Percentiles rank a stretch among this genome's conserved stretches.
These are phyloP conservation scores for Ogataea hybrid DNA, from an alignment of 1,139 yeast genomes.

Conservation along the genomic window DNA sequence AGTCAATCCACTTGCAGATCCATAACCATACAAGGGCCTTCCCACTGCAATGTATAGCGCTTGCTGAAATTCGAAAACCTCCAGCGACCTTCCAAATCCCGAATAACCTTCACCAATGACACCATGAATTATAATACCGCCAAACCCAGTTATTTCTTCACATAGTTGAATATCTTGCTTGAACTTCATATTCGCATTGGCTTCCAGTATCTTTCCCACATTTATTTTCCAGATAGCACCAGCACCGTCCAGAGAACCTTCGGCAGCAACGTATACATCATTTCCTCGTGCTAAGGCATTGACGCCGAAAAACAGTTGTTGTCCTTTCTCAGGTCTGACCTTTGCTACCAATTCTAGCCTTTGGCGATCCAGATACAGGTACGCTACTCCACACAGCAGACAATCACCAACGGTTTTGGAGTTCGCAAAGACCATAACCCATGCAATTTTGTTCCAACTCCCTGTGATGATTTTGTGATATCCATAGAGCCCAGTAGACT, in stretches of 20 bases:
- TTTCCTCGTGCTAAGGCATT: background rate
- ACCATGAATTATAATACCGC: slow-evolving; percentile 1
- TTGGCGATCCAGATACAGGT: slow-evolving; percentile 31
- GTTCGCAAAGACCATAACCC: slow-evolving; percentile 29
- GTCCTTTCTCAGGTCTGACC: slow-evolving; percentile 14
- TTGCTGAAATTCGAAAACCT: slow-evolving; percentile 20
- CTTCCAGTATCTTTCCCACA: slow-evolving; percentile 19
- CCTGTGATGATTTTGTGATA: slow-evolving; percentile 30
- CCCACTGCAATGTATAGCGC: slow-evolving; percentile 39
- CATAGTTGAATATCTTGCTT: slow-evolving; percentile 5
- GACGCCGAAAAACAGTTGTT: slow-evolving; percentile 3
- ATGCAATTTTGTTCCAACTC: slow-evolving; percentile 17
- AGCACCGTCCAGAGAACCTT: slow-evolving; percentile 33
- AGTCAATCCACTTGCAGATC: slow-evolving; percentile 23
- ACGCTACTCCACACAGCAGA: slow-evolving; percentile 38
- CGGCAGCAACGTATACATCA: slow-evolving; percentile 20
- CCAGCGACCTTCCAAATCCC: slow-evolving; percentile 42
- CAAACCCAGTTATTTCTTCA: slow-evolving; percentile 6
- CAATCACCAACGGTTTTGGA: slow-evolving; percentile 26
- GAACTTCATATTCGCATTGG: background rate
- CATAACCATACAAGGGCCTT: slow-evolving; percentile 42
- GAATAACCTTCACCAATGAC: slow-evolving; percentile 8
- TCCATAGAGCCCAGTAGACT: slow-evolving; percentile 32
- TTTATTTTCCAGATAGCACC: slow-evolving; percentile 46
- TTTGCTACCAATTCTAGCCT: slow-evolving; percentile 14